A percentile compares a stretch with the other conserved stretches of the same genome.
Conservation (phyloP, 179 eudicot genomes). For the Drosera spatulata region DNA sequence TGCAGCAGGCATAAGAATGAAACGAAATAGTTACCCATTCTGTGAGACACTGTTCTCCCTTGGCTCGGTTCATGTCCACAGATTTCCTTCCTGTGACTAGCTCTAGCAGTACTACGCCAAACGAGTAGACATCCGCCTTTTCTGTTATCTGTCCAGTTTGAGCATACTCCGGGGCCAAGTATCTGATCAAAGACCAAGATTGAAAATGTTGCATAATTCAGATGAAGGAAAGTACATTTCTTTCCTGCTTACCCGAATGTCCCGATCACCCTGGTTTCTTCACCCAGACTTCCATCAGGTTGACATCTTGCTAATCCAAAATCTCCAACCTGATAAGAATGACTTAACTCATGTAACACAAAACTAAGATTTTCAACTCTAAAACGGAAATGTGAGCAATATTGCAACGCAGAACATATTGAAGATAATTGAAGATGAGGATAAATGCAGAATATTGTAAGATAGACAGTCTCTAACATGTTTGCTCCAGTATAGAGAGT, state of each 20-base stretch:
- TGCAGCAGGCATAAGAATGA: background rate
- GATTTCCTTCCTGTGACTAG: slow-evolving; percentile 81
- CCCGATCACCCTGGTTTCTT: slow-evolving; percentile 72
- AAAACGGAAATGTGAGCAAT: background rate
- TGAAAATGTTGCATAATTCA: background rate
- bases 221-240: background rate
- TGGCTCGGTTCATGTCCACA: slow-evolving; percentile 63
- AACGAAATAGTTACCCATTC: slow-evolving; percentile 54
- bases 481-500: background rate
- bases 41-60: slow-evolving; percentile 73
- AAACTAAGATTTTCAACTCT: background rate
- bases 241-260: slow-evolving; percentile 54
- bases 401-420: background rate
- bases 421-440: background rate
- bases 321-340: slow-evolving; percentile 61
- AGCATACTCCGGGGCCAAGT: slow-evolving; percentile 88
- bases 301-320: slow-evolving; percentile 91
- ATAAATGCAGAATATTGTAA: background rate
- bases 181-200: slow-evolving; percentile 22
- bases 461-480: background rate
- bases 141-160: slow-evolving; percentile 83
- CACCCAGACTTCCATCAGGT: slow-evolving; percentile 59
- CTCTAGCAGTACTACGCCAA: slow-evolving; percentile 70
- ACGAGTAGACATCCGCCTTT: slow-evolving; percentile 81
- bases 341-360: background rate